A percentile compares a stretch with the other conserved stretches of the same genome.
These are phyloP conservation scores for Talaromyces wortmannii DNA, from an alignment of 495 filamentous ascomycete genomes.

Conservation along the genomic window DNA sequence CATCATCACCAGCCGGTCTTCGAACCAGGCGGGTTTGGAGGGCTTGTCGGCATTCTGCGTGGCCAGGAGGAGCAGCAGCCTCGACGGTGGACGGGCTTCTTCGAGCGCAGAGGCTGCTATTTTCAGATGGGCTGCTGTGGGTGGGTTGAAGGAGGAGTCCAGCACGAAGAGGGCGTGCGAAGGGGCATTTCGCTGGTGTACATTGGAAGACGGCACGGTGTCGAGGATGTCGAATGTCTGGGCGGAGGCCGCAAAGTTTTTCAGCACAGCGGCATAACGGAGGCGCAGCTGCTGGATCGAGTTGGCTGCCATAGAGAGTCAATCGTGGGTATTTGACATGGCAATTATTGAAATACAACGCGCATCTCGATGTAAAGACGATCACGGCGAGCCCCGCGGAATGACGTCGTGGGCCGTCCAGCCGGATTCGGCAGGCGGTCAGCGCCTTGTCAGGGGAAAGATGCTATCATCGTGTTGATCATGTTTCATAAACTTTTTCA, in stretches of 20 bases:
- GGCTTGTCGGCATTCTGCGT: slow-evolving; percentile 94
- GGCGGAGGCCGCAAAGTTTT: slow-evolving; percentile 48
- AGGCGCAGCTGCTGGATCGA: slow-evolving; percentile 31
- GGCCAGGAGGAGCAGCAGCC: slow-evolving; percentile 73
- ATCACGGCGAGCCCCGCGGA: no score
- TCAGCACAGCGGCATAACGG: slow-evolving; percentile 39
- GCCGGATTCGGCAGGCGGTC: not conserved
- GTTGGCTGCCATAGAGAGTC: slow-evolving; percentile 12
- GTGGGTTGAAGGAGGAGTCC: slow-evolving; percentile 95
- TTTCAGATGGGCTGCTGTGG: slow-evolving; percentile 71
- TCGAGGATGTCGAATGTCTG: slow-evolving; percentile 53
- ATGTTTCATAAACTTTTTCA: no score
- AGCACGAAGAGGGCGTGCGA: slow-evolving; percentile 66
- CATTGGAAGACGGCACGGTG: slow-evolving; percentile 32
- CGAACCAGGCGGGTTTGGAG: slow-evolving; percentile 72
- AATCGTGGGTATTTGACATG: no score
- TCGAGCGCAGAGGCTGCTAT: slow-evolving; percentile 65
- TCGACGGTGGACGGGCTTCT: slow-evolving; percentile 20
- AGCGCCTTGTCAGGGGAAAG: not conserved
- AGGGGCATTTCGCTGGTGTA: slow-evolving; percentile 7
- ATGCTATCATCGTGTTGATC: not conserved
- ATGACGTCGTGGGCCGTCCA: not conserved
- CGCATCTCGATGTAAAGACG: not conserved
- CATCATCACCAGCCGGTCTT: slow-evolving; percentile 84
- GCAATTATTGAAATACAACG: not conserved